phyloP scores from a whole-genome alignment of 140 eudicot genomes.

The Erigeron philadelphicus region DNA sequence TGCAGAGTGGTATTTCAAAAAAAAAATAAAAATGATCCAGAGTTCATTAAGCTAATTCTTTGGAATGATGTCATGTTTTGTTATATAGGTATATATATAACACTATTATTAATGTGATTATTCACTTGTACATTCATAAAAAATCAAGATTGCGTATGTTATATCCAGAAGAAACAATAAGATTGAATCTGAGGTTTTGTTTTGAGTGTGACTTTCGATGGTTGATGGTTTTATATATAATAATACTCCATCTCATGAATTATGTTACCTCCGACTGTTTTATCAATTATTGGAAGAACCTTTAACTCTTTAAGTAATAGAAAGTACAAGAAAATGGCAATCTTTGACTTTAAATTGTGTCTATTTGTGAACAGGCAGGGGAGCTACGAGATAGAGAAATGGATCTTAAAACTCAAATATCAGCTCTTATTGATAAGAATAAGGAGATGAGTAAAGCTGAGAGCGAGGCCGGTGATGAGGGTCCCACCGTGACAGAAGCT shows the following conservation, averaged over 20 bases:
- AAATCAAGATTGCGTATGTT: too few relatives aligned
- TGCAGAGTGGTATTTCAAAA: too few relatives aligned
- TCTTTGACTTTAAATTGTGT: not conserved
- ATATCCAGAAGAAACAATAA: not conserved
- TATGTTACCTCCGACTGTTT: not conserved
- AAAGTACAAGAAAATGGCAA: not conserved
- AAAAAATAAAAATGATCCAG: too few relatives aligned
- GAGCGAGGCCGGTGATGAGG: constrained; percentile 68
- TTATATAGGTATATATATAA: too few relatives aligned
- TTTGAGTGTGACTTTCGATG: not conserved
- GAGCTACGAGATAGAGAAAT: constrained; percentile 85
- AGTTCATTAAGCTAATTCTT: not conserved
- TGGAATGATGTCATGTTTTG: not conserved
- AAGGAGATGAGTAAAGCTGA: constrained; percentile 89
- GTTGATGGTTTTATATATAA: not conserved
- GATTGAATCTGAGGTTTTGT: not conserved
- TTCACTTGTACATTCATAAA: too few relatives aligned
- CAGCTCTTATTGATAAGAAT: constrained; percentile 71
- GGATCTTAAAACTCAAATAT: constrained; percentile 82
- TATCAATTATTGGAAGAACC: not conserved
- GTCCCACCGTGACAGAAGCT: constrained; percentile 77
- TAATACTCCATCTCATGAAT: not conserved
- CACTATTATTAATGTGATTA: too few relatives aligned
- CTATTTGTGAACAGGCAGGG: constrained; percentile 53
- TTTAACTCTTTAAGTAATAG: not conserved